These are phyloP conservation scores for Lentinula novae-zelandiae DNA, from an alignment of 1,284 basidiomycete genomes.

Conservation along the genomic window DNA sequence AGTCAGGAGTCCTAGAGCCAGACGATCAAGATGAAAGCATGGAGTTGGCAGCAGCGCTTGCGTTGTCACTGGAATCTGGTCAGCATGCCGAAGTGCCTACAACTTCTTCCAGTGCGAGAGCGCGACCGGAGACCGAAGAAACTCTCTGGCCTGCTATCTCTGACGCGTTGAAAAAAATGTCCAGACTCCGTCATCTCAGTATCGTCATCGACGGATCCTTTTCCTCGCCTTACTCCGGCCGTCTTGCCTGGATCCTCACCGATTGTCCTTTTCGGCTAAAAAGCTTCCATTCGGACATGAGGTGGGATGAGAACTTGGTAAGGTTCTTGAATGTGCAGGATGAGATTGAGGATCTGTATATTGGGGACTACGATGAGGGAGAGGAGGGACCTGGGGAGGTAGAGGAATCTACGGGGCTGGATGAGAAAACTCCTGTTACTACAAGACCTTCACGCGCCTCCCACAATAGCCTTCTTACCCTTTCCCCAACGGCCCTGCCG, in stretches of 20 bases:
- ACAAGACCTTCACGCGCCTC: neutral
- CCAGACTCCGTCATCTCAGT: conserved; percentile 46
- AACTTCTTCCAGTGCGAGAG: too few species aligned
- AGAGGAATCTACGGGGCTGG: neutral
- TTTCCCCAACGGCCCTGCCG: conserved; percentile 37
- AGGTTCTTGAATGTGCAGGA: conserved; percentile 50
- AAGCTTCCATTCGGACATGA: conserved; percentile 60
- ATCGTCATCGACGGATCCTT: conserved; percentile 40
- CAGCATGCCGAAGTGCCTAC: neutral
- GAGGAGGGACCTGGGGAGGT: neutral
- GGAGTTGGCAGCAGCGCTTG: neutral
- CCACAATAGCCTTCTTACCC: conserved; percentile 16
- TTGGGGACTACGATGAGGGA: conserved; percentile 48
- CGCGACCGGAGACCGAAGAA: conserved; percentile 18
- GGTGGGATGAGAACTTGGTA: conserved; percentile 55
- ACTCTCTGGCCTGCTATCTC: conserved; percentile 50
- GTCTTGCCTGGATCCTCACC: conserved; percentile 50
- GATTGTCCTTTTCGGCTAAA: conserved; percentile 47
- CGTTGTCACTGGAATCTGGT: neutral
- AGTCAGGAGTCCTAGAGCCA: neutral
- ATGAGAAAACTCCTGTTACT: neutral
- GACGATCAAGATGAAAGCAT: neutral
- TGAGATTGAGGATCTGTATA: conserved; percentile 51
- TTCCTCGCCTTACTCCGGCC: conserved; percentile 9
- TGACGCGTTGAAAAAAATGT: conserved; percentile 40